A percentile compares a stretch with the other conserved stretches of the same genome.
Evolutionary conservation across 164 flowering plant species (phyloP).

Genomic region (Magnolia changhungtana): DNA sequence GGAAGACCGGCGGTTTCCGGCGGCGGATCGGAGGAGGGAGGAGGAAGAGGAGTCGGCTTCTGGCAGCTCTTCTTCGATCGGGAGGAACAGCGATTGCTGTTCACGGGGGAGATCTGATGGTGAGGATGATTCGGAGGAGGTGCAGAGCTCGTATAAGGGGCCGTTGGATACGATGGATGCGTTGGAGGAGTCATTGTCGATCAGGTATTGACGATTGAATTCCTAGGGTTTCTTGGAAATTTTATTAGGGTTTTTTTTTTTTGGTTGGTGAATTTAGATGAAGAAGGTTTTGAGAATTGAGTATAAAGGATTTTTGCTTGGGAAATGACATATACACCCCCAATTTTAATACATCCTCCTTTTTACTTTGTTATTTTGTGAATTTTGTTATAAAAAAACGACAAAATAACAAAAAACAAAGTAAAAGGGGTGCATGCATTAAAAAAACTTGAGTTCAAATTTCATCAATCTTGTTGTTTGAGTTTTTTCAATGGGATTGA

Average conservation of each 20-base stretch:
- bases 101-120: slow-evolving; percentile 18
- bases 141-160: slow-evolving; percentile 60
- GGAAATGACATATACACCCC: too few species aligned
- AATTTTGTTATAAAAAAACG: too few species aligned
- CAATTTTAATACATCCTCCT: too few species aligned
- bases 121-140: slow-evolving; percentile 39
- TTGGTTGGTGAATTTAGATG: neutral
- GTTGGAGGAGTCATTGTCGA: slow-evolving; percentile 63
- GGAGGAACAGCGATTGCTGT: slow-evolving; percentile 48
- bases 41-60: slow-evolving; percentile 16
- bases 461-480: too few species aligned
- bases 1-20: slow-evolving; percentile 5
- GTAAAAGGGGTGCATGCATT: too few species aligned
- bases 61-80: slow-evolving; percentile 49
- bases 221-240: neutral
- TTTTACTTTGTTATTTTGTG: too few species aligned
- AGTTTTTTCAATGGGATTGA: too few species aligned
- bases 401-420: too few species aligned
- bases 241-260: neutral
- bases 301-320: too few species aligned
- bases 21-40: too few species aligned
- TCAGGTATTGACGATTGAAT: slow-evolving; percentile 33
- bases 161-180: slow-evolving; percentile 66
- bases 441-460: too few species aligned
- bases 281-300: neutral